phyloP scores from a whole-genome alignment of 352 stramenopile species.

The Pythium aphanidermatum region DNA sequence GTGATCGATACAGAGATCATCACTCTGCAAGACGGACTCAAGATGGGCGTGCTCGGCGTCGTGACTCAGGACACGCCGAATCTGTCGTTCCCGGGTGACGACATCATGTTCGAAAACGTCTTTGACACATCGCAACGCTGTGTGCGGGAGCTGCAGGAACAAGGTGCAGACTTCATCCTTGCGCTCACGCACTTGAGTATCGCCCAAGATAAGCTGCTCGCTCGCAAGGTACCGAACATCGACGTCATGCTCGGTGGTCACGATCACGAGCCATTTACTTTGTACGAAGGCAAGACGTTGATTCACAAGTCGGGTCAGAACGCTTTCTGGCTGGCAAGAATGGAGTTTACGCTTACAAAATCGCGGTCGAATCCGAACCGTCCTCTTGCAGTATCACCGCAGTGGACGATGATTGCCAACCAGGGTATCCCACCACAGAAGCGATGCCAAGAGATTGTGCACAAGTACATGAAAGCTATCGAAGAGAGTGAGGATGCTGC shows the following conservation, averaged over 20 bases:
- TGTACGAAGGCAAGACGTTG: conserved; percentile 75
- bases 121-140: conserved; percentile 41
- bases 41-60: conserved; percentile 66
- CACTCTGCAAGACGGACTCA: conserved; percentile 37
- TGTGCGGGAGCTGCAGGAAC: conserved; percentile 46
- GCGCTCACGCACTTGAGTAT: conserved; percentile 82
- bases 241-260: conserved; percentile 88
- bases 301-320: conserved; percentile 90
- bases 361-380: conserved; percentile 29
- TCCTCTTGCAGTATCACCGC: conserved; percentile 41
- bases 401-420: conserved; percentile 84
- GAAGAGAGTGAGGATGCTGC: conserved; percentile 41
- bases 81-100: conserved; percentile 27
- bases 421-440: conserved; percentile 44
- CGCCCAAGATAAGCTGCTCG: conserved; percentile 65
- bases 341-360: conserved; percentile 69
- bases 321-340: conserved; percentile 74
- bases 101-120: conserved; percentile 46
- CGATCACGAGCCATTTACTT: conserved; percentile 87
- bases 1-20: conserved; percentile 48
- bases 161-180: conserved; percentile 79
- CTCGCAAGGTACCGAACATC: conserved; percentile 55
- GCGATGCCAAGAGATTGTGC: conserved; percentile 58
- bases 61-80: conserved; percentile 59
- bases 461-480: conserved; percentile 63